Conservation (phyloP, 2,329 filamentous ascomycete genomes). For the Pseudocercospora cruenta region DNA sequence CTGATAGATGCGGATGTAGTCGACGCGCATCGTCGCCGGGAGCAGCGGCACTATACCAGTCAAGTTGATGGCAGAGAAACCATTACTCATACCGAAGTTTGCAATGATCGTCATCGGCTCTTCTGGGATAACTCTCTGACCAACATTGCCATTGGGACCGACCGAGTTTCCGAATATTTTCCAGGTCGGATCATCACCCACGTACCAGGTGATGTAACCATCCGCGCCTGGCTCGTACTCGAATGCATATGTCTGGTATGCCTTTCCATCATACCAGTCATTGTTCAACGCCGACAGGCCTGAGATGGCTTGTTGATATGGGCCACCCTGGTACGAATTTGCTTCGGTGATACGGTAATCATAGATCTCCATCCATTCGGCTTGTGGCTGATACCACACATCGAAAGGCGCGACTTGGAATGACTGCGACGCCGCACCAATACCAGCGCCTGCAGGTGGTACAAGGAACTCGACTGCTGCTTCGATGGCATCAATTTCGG, state of each 20-base stretch:
- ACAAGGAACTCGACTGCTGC: constrained; percentile 62
- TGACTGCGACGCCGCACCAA: constrained; percentile 66
- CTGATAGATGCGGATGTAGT: constrained; percentile 73
- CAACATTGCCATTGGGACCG: constrained; percentile 71
- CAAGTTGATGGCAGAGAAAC: constrained; percentile 66
- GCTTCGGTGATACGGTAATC: constrained; percentile 60
- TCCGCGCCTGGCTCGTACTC: constrained; percentile 64
- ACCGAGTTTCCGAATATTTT: constrained; percentile 63
- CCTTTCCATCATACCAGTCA: constrained; percentile 67
- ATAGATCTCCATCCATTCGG: constrained; percentile 68
- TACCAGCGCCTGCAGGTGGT: constrained; percentile 47
- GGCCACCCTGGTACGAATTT: constrained; percentile 64
- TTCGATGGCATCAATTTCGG: constrained; percentile 74
- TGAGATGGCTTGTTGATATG: constrained; percentile 67
- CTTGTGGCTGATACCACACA: constrained; percentile 65
- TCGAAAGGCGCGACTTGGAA: constrained; percentile 72
- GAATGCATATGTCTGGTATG: constrained; percentile 65
- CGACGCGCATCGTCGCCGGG: constrained; percentile 67
- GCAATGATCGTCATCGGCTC: constrained; percentile 70
- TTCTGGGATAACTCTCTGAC: constrained; percentile 65
- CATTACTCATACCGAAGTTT: constrained; percentile 72
- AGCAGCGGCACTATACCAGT: constrained; percentile 58
- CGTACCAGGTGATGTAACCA: constrained; percentile 70
- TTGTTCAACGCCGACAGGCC: constrained; percentile 65
- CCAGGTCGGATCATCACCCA: constrained; percentile 68